Evolutionary conservation across 2,329 filamentous ascomycete genomes (phyloP), one percentile per base, ranked within the genome.

Genomic region (Elsinoe arachidis): DNA sequence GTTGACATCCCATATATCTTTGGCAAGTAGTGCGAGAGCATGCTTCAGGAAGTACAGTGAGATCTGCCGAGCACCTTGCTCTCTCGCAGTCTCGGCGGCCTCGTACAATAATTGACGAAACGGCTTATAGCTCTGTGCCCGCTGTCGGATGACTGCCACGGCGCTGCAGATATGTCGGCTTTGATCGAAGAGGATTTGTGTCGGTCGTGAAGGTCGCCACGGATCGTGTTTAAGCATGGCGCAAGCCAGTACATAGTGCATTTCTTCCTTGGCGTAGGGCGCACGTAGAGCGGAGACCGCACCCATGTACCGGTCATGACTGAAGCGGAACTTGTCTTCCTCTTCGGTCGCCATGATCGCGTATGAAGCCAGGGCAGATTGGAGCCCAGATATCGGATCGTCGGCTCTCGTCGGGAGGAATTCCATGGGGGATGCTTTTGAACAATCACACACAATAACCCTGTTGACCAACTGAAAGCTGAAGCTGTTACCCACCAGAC

Each of bases 241-340:
- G 66, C 89, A 85, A 0, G 88, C 87, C 64, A 96, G 89, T 46
- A 90, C 83, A 64, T 91, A 96, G 70, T 96, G 90, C 91, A 96
- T 96, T 64, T 87, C 87, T 17, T 80, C 76, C 19, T 80, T 74
- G 57, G 87, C 83, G 52, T 73, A 75, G 65, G 82, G 84, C 67
- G 91, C 84, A 61, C 81, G 82, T 54, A 96, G 74, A 4, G 81
- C 79, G 7, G 83, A 77, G 3, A 89, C 84, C n/a, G 88, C 88
- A 66, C 88, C 84, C 55, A 90, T 80, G 65, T 95, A 95, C 55
- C 91, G 83, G 69, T 96, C 91, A 69, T 96, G 91, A 34, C 86
- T 84, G 69, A 96, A 96, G 65, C 78, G 78, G 70, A 96, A 96
- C 39, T 84, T 81, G 69, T 96, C 90, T 65, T 96, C 92, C 1